Conservation (phyloP, 2,329 filamentous ascomycete species). For the Colletotrichum sp. region DNA sequence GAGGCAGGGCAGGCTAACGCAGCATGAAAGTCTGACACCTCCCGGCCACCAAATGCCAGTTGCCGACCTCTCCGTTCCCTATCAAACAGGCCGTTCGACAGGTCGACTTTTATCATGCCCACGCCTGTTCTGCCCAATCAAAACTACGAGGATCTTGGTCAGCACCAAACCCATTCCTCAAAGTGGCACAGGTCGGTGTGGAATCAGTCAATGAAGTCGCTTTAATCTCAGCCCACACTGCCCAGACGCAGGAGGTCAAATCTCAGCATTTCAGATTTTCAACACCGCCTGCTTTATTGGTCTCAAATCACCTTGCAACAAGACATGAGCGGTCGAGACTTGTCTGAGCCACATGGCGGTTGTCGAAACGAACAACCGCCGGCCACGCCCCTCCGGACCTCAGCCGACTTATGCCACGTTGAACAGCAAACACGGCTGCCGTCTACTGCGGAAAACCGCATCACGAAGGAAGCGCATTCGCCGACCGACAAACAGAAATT, state of each 20-base stretch:
- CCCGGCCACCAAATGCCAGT: not conserved
- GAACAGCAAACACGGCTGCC: not conserved
- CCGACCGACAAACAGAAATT: not conserved
- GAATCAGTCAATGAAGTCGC: not conserved
- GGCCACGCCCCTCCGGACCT: not conserved
- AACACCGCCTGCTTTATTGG: not conserved
- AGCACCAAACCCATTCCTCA: not conserved
- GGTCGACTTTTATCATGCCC: not conserved
- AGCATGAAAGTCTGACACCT: not conserved
- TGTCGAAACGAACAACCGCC: not conserved
- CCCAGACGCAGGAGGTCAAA: not conserved
- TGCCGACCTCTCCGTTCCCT: not conserved
- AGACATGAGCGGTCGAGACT: not conserved
- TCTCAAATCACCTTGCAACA: not conserved
- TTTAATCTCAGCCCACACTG: not conserved
- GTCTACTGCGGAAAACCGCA: not conserved
- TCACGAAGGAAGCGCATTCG: not conserved
- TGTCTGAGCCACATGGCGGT: not conserved
- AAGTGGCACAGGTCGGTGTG: not conserved
- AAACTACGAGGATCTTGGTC: not conserved
- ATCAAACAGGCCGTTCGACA: not conserved
- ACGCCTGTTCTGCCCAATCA: not conserved
- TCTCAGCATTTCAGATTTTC: not conserved
- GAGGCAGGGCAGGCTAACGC: not conserved
- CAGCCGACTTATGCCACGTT: not conserved